phyloP scores from a whole-genome alignment of 257 asterid genomes.

The Solanum stenotomum region DNA sequence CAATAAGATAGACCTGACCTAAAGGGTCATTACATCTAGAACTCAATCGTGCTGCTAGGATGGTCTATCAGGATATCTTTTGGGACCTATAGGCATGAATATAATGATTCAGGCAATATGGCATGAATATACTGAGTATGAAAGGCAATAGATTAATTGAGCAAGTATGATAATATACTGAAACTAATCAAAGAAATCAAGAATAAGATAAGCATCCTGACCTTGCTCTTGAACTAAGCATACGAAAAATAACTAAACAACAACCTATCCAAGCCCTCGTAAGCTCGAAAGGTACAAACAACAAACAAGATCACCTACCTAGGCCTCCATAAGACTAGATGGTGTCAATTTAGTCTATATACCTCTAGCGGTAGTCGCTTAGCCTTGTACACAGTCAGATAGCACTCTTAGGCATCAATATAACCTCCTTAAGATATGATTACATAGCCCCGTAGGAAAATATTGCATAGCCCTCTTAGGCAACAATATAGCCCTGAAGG shows the following conservation, averaged over 20 bases:
- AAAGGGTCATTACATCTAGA: not conserved
- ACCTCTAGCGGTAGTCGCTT: not conserved
- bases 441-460: not conserved
- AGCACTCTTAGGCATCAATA: not conserved
- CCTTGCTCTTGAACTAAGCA: not conserved
- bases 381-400: not conserved
- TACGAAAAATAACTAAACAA: not conserved
- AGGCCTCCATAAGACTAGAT: too few relatives aligned
- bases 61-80: not conserved
- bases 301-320: not conserved
- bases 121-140: not conserved
- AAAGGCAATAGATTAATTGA: not conserved
- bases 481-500: not conserved
- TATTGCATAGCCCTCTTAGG: not conserved
- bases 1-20: too few relatives aligned
- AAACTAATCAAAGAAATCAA: too few relatives aligned
- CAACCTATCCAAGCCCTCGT: not conserved
- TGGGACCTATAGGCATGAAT: not conserved
- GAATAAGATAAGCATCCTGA: not conserved
- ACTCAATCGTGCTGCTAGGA: not conserved
- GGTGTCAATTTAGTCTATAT: not conserved
- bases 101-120: rapidly evolving
- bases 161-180: not conserved
- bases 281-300: not conserved
- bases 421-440: not conserved